Evolutionary conservation across 2,329 filamentous ascomycete species (phyloP), one percentile per base, ranked within the genome.

Genomic region (Pestalotiopsis fici): DNA sequence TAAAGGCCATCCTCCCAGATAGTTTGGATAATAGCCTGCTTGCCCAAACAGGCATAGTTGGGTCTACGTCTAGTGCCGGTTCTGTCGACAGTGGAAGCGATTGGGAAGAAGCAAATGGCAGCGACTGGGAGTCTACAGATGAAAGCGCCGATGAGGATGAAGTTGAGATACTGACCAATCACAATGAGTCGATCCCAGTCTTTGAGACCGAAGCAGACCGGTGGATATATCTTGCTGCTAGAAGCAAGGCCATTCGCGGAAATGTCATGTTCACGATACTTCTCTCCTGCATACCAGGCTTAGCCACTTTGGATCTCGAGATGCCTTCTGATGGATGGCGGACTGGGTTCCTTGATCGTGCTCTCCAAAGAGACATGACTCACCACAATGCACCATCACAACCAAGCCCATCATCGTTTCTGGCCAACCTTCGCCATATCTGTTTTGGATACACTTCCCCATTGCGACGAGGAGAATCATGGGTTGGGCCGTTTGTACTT

Each of bases 111-210:
- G 59, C 25, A 13, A 28, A 21, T 25, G 56, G 47, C 3, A 62
- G 64, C n/a, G 57, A 63, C 2, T 68, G 67, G 67, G 61, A 62
- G 27, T 66, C 67, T 23, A 66, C 64, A 4, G 64, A 66, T 39
- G 64, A 64, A 21, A 66, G 66, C 23, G 56, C 47, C n/a, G 37
- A 37, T 35, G 62, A 68, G 31, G 57, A 60, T 35, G 57, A 60
- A 27, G n/a, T 60, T 21, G 57, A 60, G 28, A 21, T 57, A 6
- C 27, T 37, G 18, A 13, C 27, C 28, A 27, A 60, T 60, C 27
- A 11, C 18, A 63, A 65, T 47, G 57, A 62, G 35, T 23, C 28
- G 3, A 31, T 55, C 11, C 54, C 62, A 7, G 57, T 50, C 47
- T 64, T 59, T 15, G 31, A 66, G n/a, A 55, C 59, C 9, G 55